phyloP scores from a whole-genome alignment of 495 filamentous ascomycete species.

The Neurospora tetrasperma region DNA sequence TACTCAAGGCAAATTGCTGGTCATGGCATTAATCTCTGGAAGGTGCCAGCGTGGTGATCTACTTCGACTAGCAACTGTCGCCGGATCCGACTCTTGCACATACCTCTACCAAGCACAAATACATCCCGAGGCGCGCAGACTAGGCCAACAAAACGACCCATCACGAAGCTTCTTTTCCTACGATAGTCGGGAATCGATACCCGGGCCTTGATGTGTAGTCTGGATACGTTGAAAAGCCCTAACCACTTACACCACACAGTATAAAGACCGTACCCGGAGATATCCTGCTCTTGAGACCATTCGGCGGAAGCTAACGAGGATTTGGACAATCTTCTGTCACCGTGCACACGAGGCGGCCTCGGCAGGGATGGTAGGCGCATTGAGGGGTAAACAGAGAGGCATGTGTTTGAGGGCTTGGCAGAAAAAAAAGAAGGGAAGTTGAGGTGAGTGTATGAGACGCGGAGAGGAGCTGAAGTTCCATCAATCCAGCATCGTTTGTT shows the following conservation, averaged over 20 bases:
- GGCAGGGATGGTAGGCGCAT: background rate
- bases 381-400: background rate
- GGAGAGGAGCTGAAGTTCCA: background rate
- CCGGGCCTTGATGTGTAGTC: background rate
- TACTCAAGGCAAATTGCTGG: background rate
- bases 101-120: background rate
- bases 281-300: background rate
- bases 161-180: background rate
- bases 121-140: conserved; percentile 6
- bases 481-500: background rate
- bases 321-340: background rate
- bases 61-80: background rate
- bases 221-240: background rate
- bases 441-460: background rate
- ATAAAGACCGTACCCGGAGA: background rate
- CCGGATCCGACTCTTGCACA: conserved; percentile 1
- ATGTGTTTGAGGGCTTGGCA: background rate
- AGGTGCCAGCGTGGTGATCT: background rate
- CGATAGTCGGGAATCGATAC: background rate
- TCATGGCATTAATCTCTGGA: background rate
- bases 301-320: background rate
- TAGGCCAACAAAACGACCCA: background rate
- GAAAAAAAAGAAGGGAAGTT: background rate
- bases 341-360: background rate
- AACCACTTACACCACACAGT: background rate